Evolutionary conservation across 805 yeast genomes (phyloP).

Genomic region (Zygosaccharomyces siamensis): DNA sequence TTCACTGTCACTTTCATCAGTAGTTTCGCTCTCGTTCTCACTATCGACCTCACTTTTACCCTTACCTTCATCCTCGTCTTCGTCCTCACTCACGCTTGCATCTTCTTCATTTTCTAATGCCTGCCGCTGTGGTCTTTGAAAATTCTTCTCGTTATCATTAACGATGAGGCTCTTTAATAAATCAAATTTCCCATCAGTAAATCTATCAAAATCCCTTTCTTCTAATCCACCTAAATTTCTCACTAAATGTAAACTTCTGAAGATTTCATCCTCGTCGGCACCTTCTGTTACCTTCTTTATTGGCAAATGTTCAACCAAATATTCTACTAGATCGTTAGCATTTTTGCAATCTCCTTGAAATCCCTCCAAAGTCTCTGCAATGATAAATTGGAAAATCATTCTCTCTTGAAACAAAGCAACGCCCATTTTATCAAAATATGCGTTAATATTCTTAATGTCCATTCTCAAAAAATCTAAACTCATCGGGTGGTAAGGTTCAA

Average conservation of each 20-base stretch:
- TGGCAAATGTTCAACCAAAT: slow-evolving; percentile 46
- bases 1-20: slow-evolving; percentile 30
- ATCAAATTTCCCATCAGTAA: slow-evolving; percentile 73
- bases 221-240: slow-evolving; percentile 78
- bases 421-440: slow-evolving; percentile 69
- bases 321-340: slow-evolving; percentile 34
- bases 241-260: slow-evolving; percentile 73
- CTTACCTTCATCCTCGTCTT: slow-evolving; percentile 16
- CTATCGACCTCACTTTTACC: slow-evolving; percentile 30
- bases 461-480: slow-evolving; percentile 89
- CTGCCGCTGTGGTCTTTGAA: slow-evolving; percentile 16
- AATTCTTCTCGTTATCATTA: slow-evolving; percentile 34
- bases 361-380: slow-evolving; percentile 43
- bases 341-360: slow-evolving; percentile 36
- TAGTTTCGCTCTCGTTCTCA: slow-evolving; percentile 28
- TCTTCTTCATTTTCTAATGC: slow-evolving; percentile 17
- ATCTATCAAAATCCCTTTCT: slow-evolving; percentile 83
- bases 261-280: slow-evolving; percentile 77
- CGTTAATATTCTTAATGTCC: slow-evolving; percentile 96
- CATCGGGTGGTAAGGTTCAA: slow-evolving; percentile 97
- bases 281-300: slow-evolving; percentile 49
- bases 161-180: slow-evolving; percentile 63
- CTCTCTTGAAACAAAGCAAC: slow-evolving; percentile 80
- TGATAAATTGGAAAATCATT: slow-evolving; percentile 71
- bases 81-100: slow-evolving; percentile 34